Evolutionary conservation across 805 yeast species (phyloP), one percentile per base, ranked within the genome.

Genomic region (Dipodascus geniculatus): DNA sequence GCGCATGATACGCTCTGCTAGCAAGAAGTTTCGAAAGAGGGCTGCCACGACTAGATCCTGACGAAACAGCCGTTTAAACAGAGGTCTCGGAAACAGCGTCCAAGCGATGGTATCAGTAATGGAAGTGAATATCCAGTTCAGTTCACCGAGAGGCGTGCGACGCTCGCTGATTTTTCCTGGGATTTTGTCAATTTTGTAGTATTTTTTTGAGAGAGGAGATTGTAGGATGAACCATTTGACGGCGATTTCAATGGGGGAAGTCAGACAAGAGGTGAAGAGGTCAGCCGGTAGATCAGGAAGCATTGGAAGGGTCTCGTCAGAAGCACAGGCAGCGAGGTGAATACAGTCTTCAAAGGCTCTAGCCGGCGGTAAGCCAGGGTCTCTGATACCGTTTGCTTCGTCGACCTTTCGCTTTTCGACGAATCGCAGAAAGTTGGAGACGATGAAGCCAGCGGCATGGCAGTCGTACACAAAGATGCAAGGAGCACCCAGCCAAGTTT

Each of bases 31-130:
- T 59, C 99, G 78, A 69, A 93, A 93, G 57, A 93, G 72, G 0
- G 97, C 97, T 2, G 98, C 97, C 8, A 93, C 96, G 83, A 93
- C 90, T 61, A 91, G 72, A 66, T 93, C 99, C 67, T 91, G 99
- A 65, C 99, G 79, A 63, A 93, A 93, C 6, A 93, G 72, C 56
- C 90, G 78, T 63, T 90, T 91, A 73, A 93, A 93, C 28, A 93
- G 70, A 0, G 95, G 88, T 56, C 96, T 75, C 2, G 95, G 88
- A 38, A 93, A 70, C 1, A 90, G 80, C 0, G 96, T 87, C 97
- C 98, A 93, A 1, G 99, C 99, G 52, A 93, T 91, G 0, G 98
- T 91, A 67, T 93, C 99, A 2, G 98, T 91, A 42, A 93, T 88
- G 1, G 99, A 97, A 1, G 97, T 93, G 69, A 91, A 93, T 33